These are phyloP conservation scores for Rutidosis leptorrhynchoides DNA, from an alignment of 129 eudicot genomes.

Conservation along the genomic window DNA sequence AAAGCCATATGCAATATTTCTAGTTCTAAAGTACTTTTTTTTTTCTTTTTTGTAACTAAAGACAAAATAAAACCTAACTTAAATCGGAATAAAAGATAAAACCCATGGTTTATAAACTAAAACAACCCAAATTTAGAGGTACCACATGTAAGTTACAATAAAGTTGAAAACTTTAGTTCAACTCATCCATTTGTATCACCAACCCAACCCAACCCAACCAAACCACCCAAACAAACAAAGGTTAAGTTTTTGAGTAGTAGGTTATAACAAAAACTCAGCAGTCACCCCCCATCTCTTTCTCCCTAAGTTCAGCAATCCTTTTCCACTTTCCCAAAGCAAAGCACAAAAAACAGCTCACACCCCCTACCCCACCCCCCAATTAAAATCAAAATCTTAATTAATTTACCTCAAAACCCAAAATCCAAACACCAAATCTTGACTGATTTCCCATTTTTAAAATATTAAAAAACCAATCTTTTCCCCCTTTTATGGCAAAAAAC, in stretches of 20 bases:
- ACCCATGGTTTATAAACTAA: neutral
- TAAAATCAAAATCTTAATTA: constrained; percentile 9
- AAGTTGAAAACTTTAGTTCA: constrained; percentile 18
- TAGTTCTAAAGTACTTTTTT: neutral
- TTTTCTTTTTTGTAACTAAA: constrained; percentile 15
- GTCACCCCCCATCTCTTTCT: constrained; percentile 31
- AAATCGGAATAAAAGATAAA: neutral
- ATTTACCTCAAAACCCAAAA: constrained; percentile 27
- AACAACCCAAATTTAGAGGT: constrained; percentile 8
- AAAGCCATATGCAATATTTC: constrained; percentile 18
- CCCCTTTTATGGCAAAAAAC: constrained; percentile 27
- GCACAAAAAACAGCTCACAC: constrained; percentile 41
- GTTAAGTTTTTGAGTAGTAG: constrained; percentile 10
- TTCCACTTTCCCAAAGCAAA: constrained; percentile 51
- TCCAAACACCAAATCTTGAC: constrained; percentile 29
- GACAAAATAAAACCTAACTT: neutral
- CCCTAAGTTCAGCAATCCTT: constrained; percentile 36
- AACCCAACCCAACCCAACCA: neutral
- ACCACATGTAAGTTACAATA: constrained; percentile 20
- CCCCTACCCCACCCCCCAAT: constrained; percentile 24
- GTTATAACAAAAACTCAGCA: constrained; percentile 21
- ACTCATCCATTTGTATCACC: constrained; percentile 10
- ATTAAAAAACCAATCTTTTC: constrained; percentile 18
- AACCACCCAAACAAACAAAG: neutral
- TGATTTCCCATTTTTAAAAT: constrained; percentile 20